phyloP scores from a whole-genome alignment of 2,329 filamentous ascomycete genomes.

The Raffaelea ambrosiae region DNA sequence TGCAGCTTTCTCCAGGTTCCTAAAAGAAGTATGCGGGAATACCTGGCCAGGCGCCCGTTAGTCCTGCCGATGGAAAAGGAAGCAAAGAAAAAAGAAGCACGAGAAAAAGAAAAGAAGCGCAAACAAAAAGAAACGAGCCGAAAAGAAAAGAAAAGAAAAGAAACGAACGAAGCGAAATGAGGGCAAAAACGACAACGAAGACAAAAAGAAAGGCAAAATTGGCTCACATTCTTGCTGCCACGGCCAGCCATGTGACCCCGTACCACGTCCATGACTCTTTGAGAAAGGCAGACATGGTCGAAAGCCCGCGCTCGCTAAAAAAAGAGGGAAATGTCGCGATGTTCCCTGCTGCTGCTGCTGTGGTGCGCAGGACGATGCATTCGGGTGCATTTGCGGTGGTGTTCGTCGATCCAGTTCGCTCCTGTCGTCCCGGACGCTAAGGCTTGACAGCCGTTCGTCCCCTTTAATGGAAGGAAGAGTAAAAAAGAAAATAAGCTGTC shows the following conservation, averaged over 20 bases:
- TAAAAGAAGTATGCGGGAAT: not conserved
- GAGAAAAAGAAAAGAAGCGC: not conserved
- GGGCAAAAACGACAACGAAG: not conserved
- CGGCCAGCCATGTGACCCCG: slow-evolving; percentile 2
- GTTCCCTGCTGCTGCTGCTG: no score
- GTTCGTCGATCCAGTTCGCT: no score
- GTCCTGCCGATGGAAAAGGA: not conserved
- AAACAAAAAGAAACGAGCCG: no score
- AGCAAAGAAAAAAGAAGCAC: not conserved
- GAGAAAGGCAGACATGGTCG: slow-evolving; percentile 2
- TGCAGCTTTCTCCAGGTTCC: slow-evolving; percentile 4
- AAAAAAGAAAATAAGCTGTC: no score
- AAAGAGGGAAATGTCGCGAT: no score
- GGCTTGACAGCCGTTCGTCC: no score
- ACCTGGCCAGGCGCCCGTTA: slow-evolving; percentile 1
- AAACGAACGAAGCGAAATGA: not conserved
- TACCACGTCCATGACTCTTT: slow-evolving; percentile 7
- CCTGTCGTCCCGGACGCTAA: no score
- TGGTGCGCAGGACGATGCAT: no score
- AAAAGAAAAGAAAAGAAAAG: not conserved
- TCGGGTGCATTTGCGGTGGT: no score
- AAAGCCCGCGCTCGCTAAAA: no score
- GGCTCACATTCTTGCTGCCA: slow-evolving; percentile 1
- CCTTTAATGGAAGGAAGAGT: no score
- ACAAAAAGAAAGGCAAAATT: not conserved